Evolutionary conservation across 148 eudicot genomes (phyloP), one percentile per base, ranked within the genome.

Genomic region (Arctostaphylos glauca): DNA sequence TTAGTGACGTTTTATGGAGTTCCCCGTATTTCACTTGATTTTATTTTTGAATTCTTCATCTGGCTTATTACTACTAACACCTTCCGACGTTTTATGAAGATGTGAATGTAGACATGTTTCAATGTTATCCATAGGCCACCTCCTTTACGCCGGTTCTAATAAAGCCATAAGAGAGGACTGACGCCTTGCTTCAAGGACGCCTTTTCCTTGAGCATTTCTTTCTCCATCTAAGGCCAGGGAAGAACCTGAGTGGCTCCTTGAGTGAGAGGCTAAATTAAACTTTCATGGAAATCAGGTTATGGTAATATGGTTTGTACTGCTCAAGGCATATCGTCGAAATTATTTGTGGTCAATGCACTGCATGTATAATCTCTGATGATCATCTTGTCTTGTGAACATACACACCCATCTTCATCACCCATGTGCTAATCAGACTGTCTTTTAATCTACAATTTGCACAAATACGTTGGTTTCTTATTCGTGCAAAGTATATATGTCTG

Each of bases 41-140:
- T 75, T 49, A 25, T 50, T 73, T 73, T 74, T 9, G 52, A 74
- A 74, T 74, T 48, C 56, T 50, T 50, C 43, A 74, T 21, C 55
- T 48, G 50, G 23, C 53, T 47, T 18, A 13, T 12, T 38, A 41
- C 10, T n/a, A n/a, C n/a, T n/a, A n/a, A n/a, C n/a, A n/a, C n/a
- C n/a, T n/a, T n/a, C n/a, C n/a, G n/a, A n/a, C n/a, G n/a, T n/a
- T n/a, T n/a, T 31, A 31, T 31, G 38, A 31, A 31, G 38, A 31
- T 31, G 38, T 31, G 38, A 31, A 31, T 31, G 38, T 31, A 31
- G 38, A 31, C 8, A 3, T 25, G 43, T 44, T 71, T 46, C 75
- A 41, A 2, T 44, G 3, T 72, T 44, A 12, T 44, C 9, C 64
- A 3, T 2, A 31, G 1, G 38, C 38, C 38, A 1, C 38, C 38